These are phyloP conservation scores for Persicaria maculosa DNA, from an alignment of 148 eudicot genomes.

Conservation along the genomic window DNA sequence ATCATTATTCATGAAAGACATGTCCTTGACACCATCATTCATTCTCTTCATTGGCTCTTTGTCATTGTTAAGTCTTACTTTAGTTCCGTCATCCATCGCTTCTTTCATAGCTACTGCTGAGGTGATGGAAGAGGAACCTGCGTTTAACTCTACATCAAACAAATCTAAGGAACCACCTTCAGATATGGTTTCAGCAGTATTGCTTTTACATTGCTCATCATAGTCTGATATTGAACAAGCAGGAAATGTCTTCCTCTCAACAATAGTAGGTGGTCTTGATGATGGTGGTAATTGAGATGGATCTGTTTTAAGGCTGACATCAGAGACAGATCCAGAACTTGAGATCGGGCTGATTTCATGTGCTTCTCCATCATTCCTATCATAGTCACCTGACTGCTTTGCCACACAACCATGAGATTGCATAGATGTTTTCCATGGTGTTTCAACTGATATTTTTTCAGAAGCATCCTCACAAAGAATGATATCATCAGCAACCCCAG, in stretches of 20 bases:
- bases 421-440: constrained; percentile 31
- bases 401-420: constrained; percentile 22
- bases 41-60: constrained; percentile 47
- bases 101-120: constrained; percentile 60
- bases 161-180: constrained; percentile 41
- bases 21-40: constrained; percentile 32
- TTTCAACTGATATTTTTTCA: constrained; percentile 25
- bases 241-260: constrained; percentile 24
- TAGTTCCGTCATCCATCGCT: constrained; percentile 61
- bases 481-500: constrained; percentile 29
- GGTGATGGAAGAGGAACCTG: constrained; percentile 35
- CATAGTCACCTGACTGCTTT: constrained; percentile 20
- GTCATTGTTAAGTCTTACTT: constrained; percentile 51
- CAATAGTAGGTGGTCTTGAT: constrained; percentile 44
- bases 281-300: constrained; percentile 65
- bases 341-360: constrained; percentile 21
- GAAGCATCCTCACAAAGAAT: constrained; percentile 27
- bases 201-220: constrained; percentile 34
- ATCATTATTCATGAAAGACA: constrained; percentile 25
- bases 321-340: constrained; percentile 39
- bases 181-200: constrained; percentile 29
- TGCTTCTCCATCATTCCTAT: constrained; percentile 21
- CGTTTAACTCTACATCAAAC: constrained; percentile 71
- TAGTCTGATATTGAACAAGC: constrained; percentile 25
- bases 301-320: constrained; percentile 46